phyloP scores from a whole-genome alignment of 2,329 filamentous ascomycete genomes.

The Cladophialophora immunda region DNA sequence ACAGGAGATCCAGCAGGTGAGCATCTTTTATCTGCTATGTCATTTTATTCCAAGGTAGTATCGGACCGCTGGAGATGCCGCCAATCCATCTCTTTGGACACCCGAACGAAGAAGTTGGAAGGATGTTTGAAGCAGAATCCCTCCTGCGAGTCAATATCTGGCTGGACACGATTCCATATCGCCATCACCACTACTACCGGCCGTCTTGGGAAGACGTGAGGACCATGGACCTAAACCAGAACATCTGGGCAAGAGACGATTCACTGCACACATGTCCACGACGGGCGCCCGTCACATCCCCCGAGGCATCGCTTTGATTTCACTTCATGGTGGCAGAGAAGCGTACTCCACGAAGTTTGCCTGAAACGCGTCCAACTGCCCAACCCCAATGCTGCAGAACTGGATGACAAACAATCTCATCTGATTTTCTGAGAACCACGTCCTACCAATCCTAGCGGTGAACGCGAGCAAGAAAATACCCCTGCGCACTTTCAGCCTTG shows the following conservation, averaged over 20 bases:
- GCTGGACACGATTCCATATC: not conserved
- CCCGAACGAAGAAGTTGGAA: not conserved
- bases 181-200: not conserved
- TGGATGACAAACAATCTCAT: not conserved
- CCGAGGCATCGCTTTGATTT: not conserved
- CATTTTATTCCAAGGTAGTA: not conserved
- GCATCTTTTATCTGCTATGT: slow-evolving; percentile 45
- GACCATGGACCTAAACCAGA: not conserved
- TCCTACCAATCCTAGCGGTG: not conserved
- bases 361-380: not conserved
- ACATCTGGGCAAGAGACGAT: not conserved
- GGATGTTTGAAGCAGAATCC: not conserved
- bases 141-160: not conserved
- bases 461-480: not conserved
- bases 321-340: not conserved
- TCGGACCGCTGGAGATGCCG: not conserved
- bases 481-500: not conserved
- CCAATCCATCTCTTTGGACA: not conserved
- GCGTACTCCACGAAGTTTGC: not conserved
- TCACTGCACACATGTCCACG: not conserved
- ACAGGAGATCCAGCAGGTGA: slow-evolving; percentile 96
- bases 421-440: not conserved
- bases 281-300: not conserved
- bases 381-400: not conserved
- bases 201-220: not conserved